Percentiles rank a stretch among this genome's conserved stretches.
phyloP scores from a whole-genome alignment of 2,329 filamentous ascomycete genomes.

The Verruconis gallopava region DNA sequence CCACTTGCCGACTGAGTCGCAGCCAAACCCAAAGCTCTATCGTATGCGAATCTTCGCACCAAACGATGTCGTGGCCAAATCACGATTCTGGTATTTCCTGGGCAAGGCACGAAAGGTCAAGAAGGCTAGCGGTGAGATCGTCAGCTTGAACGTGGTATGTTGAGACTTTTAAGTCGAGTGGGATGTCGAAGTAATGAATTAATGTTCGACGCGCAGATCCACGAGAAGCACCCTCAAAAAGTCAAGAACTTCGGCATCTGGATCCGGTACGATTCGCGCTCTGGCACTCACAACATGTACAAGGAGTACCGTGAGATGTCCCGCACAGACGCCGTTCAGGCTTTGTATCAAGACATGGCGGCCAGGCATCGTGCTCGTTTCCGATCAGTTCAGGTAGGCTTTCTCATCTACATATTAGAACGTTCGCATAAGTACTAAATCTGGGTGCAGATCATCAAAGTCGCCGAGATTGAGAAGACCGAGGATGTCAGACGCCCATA shows the following conservation, averaged over 20 bases:
- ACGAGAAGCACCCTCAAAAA: conserved; percentile 97
- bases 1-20: conserved; percentile 93
- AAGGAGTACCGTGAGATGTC: conserved; percentile 99
- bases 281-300: conserved; percentile 99
- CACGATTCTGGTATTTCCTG: conserved; percentile 99
- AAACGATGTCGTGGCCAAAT: conserved; percentile 97
- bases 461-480: conserved; percentile 90
- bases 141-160: conserved; percentile 88
- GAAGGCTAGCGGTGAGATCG: conserved; percentile 99
- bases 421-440: conserved; percentile 3
- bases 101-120: conserved; percentile 99
- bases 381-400: conserved; percentile 89
- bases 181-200: neutral
- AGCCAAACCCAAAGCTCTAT: conserved; percentile 97
- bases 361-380: conserved; percentile 97
- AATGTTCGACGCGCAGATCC: conserved; percentile 72
- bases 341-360: conserved; percentile 99
- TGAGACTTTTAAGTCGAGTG: conserved; percentile 1
- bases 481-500: conserved; percentile 96
- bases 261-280: conserved; percentile 99
- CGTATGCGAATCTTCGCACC: conserved; percentile 99
- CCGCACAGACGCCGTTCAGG: conserved; percentile 85
- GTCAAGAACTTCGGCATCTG: conserved; percentile 99
- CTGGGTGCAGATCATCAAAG: conserved; percentile 72
- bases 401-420: neutral